Base-by-base conservation (phyloP, 176 grass and related monocot species). In the Poa pratensis region DNA sequence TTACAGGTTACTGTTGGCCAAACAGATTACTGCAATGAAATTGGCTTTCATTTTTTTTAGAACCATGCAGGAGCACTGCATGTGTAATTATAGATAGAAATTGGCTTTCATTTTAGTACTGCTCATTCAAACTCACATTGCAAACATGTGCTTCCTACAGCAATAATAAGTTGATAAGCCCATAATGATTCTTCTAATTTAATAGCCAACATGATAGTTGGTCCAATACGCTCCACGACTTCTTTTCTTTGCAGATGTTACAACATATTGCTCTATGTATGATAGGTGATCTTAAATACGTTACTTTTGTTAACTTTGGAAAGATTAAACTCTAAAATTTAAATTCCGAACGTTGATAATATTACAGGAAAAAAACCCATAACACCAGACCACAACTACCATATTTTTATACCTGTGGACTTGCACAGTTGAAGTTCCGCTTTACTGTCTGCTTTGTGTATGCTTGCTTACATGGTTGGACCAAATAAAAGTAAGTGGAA, bases 401-500 rank as follows among this genome's bases (percentile, higher is more conserved):
- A 35, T 45, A 13, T 23, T 42, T 59, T 81, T 40, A 50, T 60
- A n/a, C 28, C 22, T n/a, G 24, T 43, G 18, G 26, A 39, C 17
- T 55, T 85, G 34, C 23, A 17, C 24, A 59, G 63, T 79, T 78
- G 18, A 77, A 48, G 42, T 27, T 79, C 7, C 8, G 3, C 5
- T 8, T 80, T 26, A 11, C 2, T 81, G 58, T 80, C 58, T n/a
- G 8, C 27, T 85, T 80, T 68, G 5, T 75, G 24, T 75, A 87
- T 30, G 48, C 53, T 50, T 73, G 42, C 22, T 30, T 67, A 35
- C 23, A 76, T 82, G 26, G 51, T 76, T 81, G 54, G 54, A 69
- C 51, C 16, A 40, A 89, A 67, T 49, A 80, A 85, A 30, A 43
- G 9, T 62, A 78, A 72, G 16, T 71, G 74, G 3, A 83, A 63